Evolutionary conservation across 257 asterid genomes (phyloP), one percentile per base, ranked within the genome.

Genomic region (Orobanche coerulescens): DNA sequence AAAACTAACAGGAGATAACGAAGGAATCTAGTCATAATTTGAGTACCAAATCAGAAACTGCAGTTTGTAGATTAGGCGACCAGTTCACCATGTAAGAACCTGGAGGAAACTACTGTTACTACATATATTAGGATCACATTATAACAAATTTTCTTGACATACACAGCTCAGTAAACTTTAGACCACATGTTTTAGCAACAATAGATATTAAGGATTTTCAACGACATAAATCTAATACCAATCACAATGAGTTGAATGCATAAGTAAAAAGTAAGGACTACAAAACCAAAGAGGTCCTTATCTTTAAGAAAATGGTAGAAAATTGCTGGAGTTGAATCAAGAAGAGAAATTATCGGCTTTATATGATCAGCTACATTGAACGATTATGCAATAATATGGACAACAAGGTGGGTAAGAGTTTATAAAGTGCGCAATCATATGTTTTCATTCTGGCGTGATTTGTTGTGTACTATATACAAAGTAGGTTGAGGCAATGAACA

Each of bases 51-150:
- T 93, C 98, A 71, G 98, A 93, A 77, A 93, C 98, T 72, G 98
- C 98, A 61, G 98, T 93, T 82, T 89, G 98, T 76, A 93, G 85
- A 66, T 80, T 93, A 51, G 97, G 97, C 28, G 97, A 93, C 98
- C 98, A 93, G 76, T 89, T 93, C 59, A 93, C 98, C 97, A 93
- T 78, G 79, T 93, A 93, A 56, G 97, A 89, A 64, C 98, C 98
- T 93, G 91, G 68, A 75, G 68, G 36, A 54, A 54, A 44, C 49
- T 42, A 68, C 63, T 58, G 58, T 69, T 52, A 68, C 61, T 53
- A 20, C 33, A 52, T 12, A 42, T 20, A 58, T 25, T 42, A 37
- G 55, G 48, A 36, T n/a, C 33, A 43, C 50, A 14, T 14, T 0
- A 44, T 3, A 48, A 12, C 23, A 23, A 20, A 24, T 22, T 22